These are phyloP conservation scores for Suillus decipiens DNA, from an alignment of 768 basidiomycete genomes.

Conservation along the genomic window DNA sequence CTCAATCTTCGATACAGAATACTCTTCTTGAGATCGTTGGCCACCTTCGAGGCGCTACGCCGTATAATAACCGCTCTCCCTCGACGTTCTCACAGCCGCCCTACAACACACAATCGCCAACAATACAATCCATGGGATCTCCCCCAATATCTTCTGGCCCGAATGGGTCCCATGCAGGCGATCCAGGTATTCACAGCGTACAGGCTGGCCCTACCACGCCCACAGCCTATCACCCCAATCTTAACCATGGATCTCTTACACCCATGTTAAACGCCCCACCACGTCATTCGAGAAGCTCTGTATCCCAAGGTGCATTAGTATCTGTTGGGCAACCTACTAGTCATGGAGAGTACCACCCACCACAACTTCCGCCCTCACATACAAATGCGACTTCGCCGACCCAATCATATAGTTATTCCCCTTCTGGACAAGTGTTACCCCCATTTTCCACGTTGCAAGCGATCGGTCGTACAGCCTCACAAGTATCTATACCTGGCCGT, in stretches of 20 bases:
- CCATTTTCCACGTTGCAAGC: constrained; percentile 71
- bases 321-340: constrained; percentile 35
- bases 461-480: constrained; percentile 47
- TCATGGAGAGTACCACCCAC: constrained; percentile 44
- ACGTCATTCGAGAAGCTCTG: constrained; percentile 35
- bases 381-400: constrained; percentile 37
- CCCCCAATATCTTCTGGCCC: constrained; percentile 45
- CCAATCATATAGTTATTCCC: constrained; percentile 35
- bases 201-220: constrained; percentile 32
- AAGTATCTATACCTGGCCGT: constrained; percentile 57
- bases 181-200: constrained; percentile 24
- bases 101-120: constrained; percentile 66
- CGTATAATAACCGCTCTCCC: constrained; percentile 60
- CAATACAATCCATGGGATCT: constrained; percentile 58
- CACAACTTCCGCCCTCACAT: constrained; percentile 45
- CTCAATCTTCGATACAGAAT: constrained; percentile 74
- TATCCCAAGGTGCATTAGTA: constrained; percentile 36
- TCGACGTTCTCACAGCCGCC: constrained; percentile 50
- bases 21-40: constrained; percentile 79
- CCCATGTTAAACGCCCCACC: constrained; percentile 33
- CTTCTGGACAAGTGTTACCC: constrained; percentile 59
- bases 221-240: constrained; percentile 27
- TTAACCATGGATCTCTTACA: constrained; percentile 26
- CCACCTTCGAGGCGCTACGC: constrained; percentile 62
- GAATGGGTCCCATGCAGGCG: constrained; percentile 31